Evolutionary conservation across 2,329 filamentous ascomycete species (phyloP), one percentile per base, ranked within the genome.

Genomic region (Fusarium sarcochroum): DNA sequence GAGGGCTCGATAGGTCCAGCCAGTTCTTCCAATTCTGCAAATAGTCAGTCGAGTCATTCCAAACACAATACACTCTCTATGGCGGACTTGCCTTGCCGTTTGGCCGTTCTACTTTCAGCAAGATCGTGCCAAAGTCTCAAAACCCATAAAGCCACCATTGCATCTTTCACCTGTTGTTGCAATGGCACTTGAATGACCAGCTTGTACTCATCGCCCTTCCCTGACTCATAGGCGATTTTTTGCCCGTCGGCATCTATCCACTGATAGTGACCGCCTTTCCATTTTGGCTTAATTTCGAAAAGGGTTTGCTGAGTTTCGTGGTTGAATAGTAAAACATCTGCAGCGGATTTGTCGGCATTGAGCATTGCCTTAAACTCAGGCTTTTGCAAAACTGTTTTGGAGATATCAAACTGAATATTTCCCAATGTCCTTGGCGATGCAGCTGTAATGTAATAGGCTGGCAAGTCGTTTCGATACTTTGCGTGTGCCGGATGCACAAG

Each of bases 91-190:
- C 58, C 58, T 48, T 21, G 17, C 27, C 40, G 21, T 7, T 27
- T 27, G 32, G 27, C 25, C 5, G 21, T 6, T 5, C n/a, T 51
- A 15, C 17, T 18, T 7, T 50, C 42, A 1, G 35, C 21, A 21
- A 45, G 23, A 13, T 62, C 30, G 25, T 70, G 38, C 64, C 68
- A 71, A 15, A 71, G 27, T n/a, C 56, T 62, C 34, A 70, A 44
- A 1, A 41, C 41, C 67, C 68, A 70, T 11, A 62, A 13, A 3
- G 67, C 68, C 7, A 50, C 63, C 5, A 70, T 20, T 8, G 45
- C 52, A 8, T 69, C 59, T n/a, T 17, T 55, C 3, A 40, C 37
- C 2, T 27, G 25, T 35, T 47, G 25, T 1, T 32, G 9, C 0
- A 71, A 13, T 9, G 46, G 21, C 2, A 18, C 9, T 17, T 55